These are phyloP conservation scores for Chytriomyces sp. DNA, from an alignment of 192 early-diverging fungal species.

Conservation along the genomic window DNA sequence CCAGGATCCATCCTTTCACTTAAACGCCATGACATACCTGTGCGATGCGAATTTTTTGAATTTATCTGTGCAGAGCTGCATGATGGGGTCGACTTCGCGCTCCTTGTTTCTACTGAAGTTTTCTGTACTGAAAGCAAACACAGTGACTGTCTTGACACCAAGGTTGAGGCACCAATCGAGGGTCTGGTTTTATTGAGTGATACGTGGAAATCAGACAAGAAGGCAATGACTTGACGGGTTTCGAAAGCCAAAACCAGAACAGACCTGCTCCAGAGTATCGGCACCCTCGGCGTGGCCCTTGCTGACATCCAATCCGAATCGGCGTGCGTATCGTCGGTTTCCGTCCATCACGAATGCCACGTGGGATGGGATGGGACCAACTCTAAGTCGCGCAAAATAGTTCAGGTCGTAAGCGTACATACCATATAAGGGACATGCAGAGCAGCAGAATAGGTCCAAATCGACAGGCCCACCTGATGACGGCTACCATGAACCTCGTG, in stretches of 20 bases:
- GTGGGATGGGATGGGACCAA: slow-evolving; percentile 87
- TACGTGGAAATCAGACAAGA: not conserved
- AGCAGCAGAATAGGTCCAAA: no score
- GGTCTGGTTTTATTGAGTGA: slow-evolving; percentile 52
- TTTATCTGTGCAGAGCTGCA: slow-evolving; percentile 79
- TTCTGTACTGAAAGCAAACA: slow-evolving; percentile 98
- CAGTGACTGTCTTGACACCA: slow-evolving; percentile 84
- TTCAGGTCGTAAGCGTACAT: no score
- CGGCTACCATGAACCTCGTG: not conserved
- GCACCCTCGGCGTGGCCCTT: slow-evolving; percentile 85
- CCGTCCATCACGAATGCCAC: slow-evolving; percentile 98
- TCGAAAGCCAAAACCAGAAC: slow-evolving; percentile 26
- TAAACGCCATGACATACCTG: slow-evolving; percentile 51
- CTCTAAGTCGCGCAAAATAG: slow-evolving; percentile 6
- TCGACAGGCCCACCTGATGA: not conserved
- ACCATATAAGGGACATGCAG: no score
- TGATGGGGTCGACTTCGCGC: slow-evolving; percentile 84
- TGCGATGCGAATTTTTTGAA: slow-evolving; percentile 76
- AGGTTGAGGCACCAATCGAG: slow-evolving; percentile 87
- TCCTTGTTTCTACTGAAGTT: slow-evolving; percentile 87
- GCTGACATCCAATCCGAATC: slow-evolving; percentile 51
- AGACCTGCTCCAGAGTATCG: slow-evolving; percentile 76
- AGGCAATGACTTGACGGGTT: not conserved
- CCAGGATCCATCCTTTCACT: not conserved
- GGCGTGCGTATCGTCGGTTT: slow-evolving; percentile 88